phyloP scores from a whole-genome alignment of 1,139 yeast genomes.

The Suhomyces bolitotheri region DNA sequence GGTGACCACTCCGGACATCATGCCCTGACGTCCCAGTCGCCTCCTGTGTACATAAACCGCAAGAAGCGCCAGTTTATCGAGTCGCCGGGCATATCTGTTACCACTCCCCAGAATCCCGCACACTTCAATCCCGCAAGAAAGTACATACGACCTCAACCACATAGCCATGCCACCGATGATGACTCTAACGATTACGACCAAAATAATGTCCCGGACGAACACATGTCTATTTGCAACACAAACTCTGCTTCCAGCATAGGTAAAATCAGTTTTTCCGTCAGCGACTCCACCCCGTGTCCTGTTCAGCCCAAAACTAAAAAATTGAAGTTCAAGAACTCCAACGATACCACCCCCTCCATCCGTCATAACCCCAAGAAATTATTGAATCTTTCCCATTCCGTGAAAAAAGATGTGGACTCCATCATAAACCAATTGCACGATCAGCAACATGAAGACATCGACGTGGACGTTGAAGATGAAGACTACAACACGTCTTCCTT shows the following conservation, averaged over 20 bases:
- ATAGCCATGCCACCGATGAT: conserved; percentile 7
- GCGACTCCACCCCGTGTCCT: conserved; percentile 30
- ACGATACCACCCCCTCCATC: conserved; percentile 22
- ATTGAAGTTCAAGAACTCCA: conserved; percentile 16
- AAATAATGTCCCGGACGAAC: conserved; percentile 10
- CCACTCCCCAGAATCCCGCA: conserved; percentile 16
- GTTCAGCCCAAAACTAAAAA: conserved; percentile 25
- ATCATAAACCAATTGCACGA: conserved; percentile 16
- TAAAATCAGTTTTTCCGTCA: conserved; percentile 23
- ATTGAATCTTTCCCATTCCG: conserved; percentile 20
- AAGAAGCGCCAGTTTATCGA: conserved; percentile 22
- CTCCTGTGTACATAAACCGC: conserved; percentile 19
- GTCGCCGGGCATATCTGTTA: conserved; percentile 18
- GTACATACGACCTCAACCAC: conserved; percentile 11
- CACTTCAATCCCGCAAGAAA: conserved; percentile 2
- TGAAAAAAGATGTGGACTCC: conserved; percentile 17
- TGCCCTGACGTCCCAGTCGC: too few species aligned
- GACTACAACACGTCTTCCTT: conserved; percentile 8
- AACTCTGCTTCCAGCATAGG: conserved; percentile 16
- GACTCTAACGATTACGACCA: conserved; percentile 11
- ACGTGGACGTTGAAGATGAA: conserved; percentile 13
- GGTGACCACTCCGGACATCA: too few species aligned
- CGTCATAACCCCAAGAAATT: conserved; percentile 16
- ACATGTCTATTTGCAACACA: conserved; percentile 19
- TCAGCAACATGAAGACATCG: conserved; percentile 5